phyloP scores from a whole-genome alignment of 129 eudicot genomes.

The Scalesia atractyloides region DNA sequence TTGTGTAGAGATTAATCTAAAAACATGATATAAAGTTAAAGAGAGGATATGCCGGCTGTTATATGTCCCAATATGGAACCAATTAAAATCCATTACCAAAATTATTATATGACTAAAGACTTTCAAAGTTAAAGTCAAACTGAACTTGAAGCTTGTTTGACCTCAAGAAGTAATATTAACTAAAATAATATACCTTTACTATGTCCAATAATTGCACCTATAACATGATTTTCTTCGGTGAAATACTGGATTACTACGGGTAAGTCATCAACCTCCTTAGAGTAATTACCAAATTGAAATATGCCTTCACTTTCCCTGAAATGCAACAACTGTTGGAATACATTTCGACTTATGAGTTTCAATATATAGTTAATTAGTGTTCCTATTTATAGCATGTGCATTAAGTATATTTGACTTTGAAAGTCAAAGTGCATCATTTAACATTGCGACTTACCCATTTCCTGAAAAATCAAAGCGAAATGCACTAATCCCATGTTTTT shows the following conservation, averaged over 20 bases:
- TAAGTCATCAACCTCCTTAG: conserved; percentile 59
- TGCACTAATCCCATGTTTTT: conserved; percentile 21
- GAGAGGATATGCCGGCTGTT: too few relatives aligned
- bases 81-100: too few relatives aligned
- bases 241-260: conserved; percentile 56
- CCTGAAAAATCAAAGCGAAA: conserved; percentile 81
- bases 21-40: too few relatives aligned
- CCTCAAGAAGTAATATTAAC: conserved; percentile 1
- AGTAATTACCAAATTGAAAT: conserved; percentile 51
- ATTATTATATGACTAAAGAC: too few relatives aligned
- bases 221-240: conserved; percentile 39
- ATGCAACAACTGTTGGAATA: too few relatives aligned
- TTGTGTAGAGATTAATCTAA: too few relatives aligned
- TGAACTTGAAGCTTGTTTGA: conserved; percentile 1
- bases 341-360: too few relatives aligned
- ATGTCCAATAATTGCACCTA: conserved; percentile 62
- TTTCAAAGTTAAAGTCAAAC: too few relatives aligned
- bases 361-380: too few relatives aligned
- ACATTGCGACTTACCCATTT: conserved; percentile 57
- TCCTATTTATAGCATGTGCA: too few relatives aligned
- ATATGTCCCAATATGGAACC: too few relatives aligned
- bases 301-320: conserved; percentile 54
- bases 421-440: conserved; percentile 1
- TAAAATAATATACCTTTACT: conserved; percentile 56
- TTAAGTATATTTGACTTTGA: not conserved